Percentiles rank a stretch among this genome's conserved stretches.
Evolutionary conservation across 192 early-diverging fungal genomes (phyloP).

Genomic region (Coemansia sp.): DNA sequence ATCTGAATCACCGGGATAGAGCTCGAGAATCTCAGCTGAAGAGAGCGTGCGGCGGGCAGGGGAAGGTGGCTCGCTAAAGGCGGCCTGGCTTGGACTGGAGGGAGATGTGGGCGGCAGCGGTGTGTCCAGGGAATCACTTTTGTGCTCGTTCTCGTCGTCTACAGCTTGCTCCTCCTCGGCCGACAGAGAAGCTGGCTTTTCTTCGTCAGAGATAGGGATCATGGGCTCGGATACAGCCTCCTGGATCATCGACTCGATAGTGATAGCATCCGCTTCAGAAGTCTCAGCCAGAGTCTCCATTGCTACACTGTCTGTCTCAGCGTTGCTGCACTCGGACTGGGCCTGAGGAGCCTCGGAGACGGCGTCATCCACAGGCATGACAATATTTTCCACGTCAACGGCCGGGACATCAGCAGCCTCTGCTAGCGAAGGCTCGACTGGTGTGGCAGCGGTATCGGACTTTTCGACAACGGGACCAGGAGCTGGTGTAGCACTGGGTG

Average conservation of each 20-base stretch:
- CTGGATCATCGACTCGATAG: conserved; percentile 1
- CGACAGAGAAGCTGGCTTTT: conserved; percentile 9
- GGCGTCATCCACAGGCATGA: background rate
- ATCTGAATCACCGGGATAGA: conserved; percentile 60
- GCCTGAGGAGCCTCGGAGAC: conserved; percentile 7
- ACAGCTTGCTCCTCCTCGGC: conserved; percentile 2
- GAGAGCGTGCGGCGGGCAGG: conserved; percentile 38
- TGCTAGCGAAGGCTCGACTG: background rate
- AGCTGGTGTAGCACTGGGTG: conserved; percentile 27
- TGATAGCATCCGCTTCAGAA: background rate
- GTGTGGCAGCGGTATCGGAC: background rate
- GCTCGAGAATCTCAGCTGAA: conserved; percentile 38
- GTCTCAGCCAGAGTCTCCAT: conserved; percentile 14
- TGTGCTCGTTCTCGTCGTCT: conserved; percentile 9
- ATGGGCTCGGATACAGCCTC: conserved; percentile 30
- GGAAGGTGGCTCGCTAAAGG: conserved; percentile 52
- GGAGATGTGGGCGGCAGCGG: background rate
- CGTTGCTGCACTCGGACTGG: conserved; percentile 9
- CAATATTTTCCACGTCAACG: conserved; percentile 7
- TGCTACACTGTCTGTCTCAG: conserved; percentile 17
- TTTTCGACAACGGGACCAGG: background rate
- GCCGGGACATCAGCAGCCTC: background rate
- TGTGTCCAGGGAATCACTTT: conserved; percentile 14
- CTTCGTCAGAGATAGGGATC: background rate
- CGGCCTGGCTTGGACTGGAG: conserved; percentile 36